Percentiles rank a stretch among this genome's conserved stretches.
Evolutionary conservation across 2,329 filamentous ascomycete genomes (phyloP).

Genomic region (Stagonosporopsis rhizophila): DNA sequence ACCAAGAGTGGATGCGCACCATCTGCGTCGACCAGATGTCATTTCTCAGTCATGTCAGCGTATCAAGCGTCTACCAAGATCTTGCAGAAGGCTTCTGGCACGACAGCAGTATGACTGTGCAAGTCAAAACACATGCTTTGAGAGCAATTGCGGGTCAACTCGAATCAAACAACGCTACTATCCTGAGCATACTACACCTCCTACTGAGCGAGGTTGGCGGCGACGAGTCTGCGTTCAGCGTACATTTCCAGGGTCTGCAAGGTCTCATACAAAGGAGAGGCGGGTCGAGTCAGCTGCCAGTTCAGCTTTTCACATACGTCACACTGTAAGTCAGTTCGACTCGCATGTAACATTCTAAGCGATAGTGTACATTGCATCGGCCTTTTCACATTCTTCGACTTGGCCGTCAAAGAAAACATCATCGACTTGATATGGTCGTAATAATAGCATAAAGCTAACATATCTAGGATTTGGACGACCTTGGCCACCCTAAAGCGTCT

Average conservation of each 20-base stretch:
- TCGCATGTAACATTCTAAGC: neutral
- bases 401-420: too few species aligned
- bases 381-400: neutral
- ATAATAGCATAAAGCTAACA: neutral
- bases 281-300: conserved; percentile 25
- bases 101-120: conserved; percentile 42
- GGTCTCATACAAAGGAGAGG: conserved; percentile 38
- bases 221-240: conserved; percentile 38
- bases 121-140: conserved; percentile 42
- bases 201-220: conserved; percentile 42
- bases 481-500: conserved; percentile 5
- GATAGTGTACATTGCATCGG: too few species aligned
- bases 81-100: conserved; percentile 35
- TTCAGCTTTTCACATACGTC: conserved; percentile 33
- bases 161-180: conserved; percentile 38
- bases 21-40: conserved; percentile 40
- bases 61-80: conserved; percentile 45
- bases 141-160: conserved; percentile 37
- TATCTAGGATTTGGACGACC: neutral
- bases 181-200: conserved; percentile 43
- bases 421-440: too few species aligned
- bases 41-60: conserved; percentile 45
- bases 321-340: conserved; percentile 32
- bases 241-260: conserved; percentile 39
- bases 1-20: conserved; percentile 37